phyloP scores from a whole-genome alignment of 2,329 filamentous ascomycete genomes.

The Cadophora gregata region DNA sequence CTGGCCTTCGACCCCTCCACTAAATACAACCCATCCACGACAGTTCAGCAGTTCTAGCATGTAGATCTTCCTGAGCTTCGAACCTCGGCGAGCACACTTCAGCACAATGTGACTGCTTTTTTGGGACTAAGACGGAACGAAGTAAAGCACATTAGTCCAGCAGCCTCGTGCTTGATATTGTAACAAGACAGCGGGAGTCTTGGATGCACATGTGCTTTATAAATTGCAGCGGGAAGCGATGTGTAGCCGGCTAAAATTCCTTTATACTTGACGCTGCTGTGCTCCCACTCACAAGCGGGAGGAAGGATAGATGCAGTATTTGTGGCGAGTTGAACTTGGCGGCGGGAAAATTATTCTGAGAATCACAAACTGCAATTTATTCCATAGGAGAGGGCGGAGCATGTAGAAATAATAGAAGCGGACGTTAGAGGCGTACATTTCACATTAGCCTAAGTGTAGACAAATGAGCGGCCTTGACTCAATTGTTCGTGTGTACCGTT shows the following conservation, averaged over 20 bases:
- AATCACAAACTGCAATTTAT: neutral
- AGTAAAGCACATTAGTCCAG: neutral
- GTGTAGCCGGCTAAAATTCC: too few relatives aligned
- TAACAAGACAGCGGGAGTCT: neutral
- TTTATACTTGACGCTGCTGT: neutral
- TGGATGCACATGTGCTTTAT: neutral
- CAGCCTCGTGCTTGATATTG: constrained; percentile 1
- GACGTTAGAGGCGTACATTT: too few relatives aligned
- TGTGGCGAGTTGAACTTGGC: neutral
- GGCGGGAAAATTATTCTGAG: neutral
- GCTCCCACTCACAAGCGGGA: neutral
- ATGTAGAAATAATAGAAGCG: too few relatives aligned
- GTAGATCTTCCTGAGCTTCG: neutral
- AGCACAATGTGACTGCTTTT: neutral
- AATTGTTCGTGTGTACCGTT: neutral
- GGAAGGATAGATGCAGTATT: neutral
- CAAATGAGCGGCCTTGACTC: neutral
- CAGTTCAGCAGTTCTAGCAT: too few relatives aligned
- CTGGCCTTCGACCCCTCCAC: neutral
- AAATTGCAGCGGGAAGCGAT: too few relatives aligned
- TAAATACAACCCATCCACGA: neutral
- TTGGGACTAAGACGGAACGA: neutral
- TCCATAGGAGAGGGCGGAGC: neutral
- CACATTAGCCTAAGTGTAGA: neutral
- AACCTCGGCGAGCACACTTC: neutral